A percentile compares a stretch with the other conserved stretches of the same genome.
Conservation (phyloP, 2,329 filamentous ascomycete genomes). For the Westerdykella ornata region DNA sequence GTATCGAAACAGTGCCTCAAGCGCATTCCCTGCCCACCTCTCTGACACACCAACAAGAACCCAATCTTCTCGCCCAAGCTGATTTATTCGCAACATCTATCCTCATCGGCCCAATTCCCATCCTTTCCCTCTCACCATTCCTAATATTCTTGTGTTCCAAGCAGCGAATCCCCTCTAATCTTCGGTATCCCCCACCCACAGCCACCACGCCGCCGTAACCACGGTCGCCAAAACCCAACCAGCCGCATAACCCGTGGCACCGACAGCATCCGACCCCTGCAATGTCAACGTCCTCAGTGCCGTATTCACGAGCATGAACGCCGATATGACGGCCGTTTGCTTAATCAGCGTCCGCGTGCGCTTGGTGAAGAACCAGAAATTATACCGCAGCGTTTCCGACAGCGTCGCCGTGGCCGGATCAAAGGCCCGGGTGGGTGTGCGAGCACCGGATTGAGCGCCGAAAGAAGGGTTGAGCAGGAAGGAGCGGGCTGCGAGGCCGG, state of each 20-base stretch:
- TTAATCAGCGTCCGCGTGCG: conserved; percentile 57
- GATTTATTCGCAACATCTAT: too few relatives aligned
- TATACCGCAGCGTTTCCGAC: conserved; percentile 62
- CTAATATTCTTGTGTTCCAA: too few relatives aligned
- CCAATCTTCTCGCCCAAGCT: too few relatives aligned
- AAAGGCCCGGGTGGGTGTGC: conserved; percentile 50
- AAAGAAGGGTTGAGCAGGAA: conserved; percentile 72
- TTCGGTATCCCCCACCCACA: conserved; percentile 43
- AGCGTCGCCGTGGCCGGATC: conserved; percentile 60
- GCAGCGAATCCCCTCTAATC: background rate
- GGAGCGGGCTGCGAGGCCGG: conserved; percentile 64
- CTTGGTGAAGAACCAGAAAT: conserved; percentile 64
- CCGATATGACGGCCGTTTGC: conserved; percentile 47
- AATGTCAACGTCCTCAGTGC: conserved; percentile 63
- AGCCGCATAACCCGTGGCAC: conserved; percentile 64
- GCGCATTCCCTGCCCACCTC: too few relatives aligned
- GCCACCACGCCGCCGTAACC: conserved; percentile 53
- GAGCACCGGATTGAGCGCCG: conserved; percentile 44
- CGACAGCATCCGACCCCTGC: conserved; percentile 60
- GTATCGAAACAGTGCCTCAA: too few relatives aligned
- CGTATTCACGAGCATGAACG: conserved; percentile 46
- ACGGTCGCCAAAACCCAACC: conserved; percentile 66
- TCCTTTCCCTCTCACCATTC: too few relatives aligned
- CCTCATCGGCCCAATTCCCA: too few relatives aligned
- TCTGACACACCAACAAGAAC: too few relatives aligned